Percentiles rank a stretch among this genome's conserved stretches.
These are phyloP conservation scores for Alternaria sp. DNA, from an alignment of 2,329 filamentous ascomycete genomes.

Conservation along the genomic window DNA sequence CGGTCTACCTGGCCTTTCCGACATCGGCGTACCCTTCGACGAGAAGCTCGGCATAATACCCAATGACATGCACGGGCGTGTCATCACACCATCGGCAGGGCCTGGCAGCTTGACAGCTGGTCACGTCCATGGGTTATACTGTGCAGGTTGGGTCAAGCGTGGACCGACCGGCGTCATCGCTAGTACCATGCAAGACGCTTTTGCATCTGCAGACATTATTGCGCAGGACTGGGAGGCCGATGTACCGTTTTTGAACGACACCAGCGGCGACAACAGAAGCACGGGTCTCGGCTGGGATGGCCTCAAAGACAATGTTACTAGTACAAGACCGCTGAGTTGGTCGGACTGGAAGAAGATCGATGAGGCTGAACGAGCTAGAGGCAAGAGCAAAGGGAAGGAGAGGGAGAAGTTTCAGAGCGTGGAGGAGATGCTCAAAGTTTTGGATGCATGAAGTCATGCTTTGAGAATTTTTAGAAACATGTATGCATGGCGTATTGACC, in stretches of 20 bases:
- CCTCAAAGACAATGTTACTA: constrained; percentile 66
- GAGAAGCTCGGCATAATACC: constrained; percentile 74
- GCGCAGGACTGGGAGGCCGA: constrained; percentile 72
- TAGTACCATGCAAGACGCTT: constrained; percentile 94
- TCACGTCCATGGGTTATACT: constrained; percentile 78
- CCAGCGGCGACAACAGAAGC: constrained; percentile 39
- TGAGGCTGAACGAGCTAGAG: constrained; percentile 72
- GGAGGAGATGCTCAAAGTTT: constrained; percentile 63
- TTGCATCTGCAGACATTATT: constrained; percentile 84
- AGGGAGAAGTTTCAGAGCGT: constrained; percentile 71
- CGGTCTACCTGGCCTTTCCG: constrained; percentile 74
- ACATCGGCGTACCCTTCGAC: constrained; percentile 81
- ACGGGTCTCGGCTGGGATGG: constrained; percentile 76
- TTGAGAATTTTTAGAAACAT: background rate
- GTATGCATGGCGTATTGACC: too few species aligned
- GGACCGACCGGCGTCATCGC: constrained; percentile 96
- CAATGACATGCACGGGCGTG: constrained; percentile 81
- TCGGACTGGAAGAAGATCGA: constrained; percentile 87
- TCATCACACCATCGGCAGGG: constrained; percentile 55
- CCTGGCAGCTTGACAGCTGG: constrained; percentile 53
- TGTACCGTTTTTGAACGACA: constrained; percentile 57
- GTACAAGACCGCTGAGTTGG: constrained; percentile 75
- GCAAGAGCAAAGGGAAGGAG: constrained; percentile 72
- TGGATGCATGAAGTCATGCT: constrained; percentile 32
- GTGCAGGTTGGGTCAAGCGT: constrained; percentile 94